A percentile compares a stretch with the other conserved stretches of the same genome.
Evolutionary conservation across 164 flowering plant species (phyloP).

Genomic region (Annona cherimola): DNA sequence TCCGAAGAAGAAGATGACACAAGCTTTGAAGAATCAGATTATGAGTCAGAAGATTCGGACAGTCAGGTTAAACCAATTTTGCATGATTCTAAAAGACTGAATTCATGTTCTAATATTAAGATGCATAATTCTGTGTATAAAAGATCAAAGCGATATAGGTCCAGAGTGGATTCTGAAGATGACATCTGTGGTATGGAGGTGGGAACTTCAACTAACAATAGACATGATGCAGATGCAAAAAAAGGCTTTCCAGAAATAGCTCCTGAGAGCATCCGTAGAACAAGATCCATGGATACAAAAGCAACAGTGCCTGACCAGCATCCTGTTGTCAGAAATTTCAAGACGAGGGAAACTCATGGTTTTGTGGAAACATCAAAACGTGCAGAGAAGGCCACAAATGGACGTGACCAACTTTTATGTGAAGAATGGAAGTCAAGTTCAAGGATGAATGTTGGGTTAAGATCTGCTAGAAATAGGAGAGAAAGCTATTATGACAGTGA

Average conservation of each 20-base stretch:
- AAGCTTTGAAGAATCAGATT: constrained; percentile 9
- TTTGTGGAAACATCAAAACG: constrained; percentile 22
- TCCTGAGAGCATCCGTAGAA: constrained; percentile 25
- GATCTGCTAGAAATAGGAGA: constrained; percentile 67
- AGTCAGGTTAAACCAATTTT: constrained; percentile 12
- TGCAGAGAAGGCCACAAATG: constrained; percentile 23
- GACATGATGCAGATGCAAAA: constrained; percentile 15
- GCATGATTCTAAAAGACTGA: constrained; percentile 22
- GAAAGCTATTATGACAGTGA: constrained; percentile 34
- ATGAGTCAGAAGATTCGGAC: constrained; percentile 26
- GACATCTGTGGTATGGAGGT: constrained; percentile 33
- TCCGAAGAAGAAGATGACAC: constrained; percentile 17
- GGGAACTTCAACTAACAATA: constrained; percentile 33
- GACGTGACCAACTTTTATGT: constrained; percentile 22
- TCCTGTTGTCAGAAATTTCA: constrained; percentile 15
- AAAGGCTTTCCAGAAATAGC: constrained; percentile 24
- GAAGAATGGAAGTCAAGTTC: constrained; percentile 54
- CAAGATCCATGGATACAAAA: constrained; percentile 40
- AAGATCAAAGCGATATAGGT: constrained; percentile 53
- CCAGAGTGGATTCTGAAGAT: constrained; percentile 33
- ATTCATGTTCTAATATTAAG: constrained; percentile 35
- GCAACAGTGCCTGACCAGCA: constrained; percentile 22
- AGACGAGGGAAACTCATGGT: constrained; percentile 22
- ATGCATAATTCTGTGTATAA: constrained; percentile 69
- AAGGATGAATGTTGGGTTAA: constrained; percentile 39